A percentile compares a stretch with the other conserved stretches of the same genome.
These are phyloP conservation scores for Yarrowia sp. DNA, from an alignment of 805 yeast species.

Conservation along the genomic window DNA sequence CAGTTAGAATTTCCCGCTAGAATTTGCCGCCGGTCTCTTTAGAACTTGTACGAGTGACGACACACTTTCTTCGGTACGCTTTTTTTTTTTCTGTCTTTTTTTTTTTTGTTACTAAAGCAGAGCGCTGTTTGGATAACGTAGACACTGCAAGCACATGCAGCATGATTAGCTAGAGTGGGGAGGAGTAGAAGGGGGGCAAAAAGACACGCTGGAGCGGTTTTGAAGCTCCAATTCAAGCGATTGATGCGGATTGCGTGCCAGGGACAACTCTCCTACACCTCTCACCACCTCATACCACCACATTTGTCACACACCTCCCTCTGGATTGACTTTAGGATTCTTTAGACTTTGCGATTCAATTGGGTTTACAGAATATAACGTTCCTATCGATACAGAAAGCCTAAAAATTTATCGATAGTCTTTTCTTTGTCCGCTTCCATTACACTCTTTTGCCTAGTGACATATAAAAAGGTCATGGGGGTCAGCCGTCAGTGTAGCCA, in stretches of 20 bases:
- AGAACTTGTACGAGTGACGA: too few relatives aligned
- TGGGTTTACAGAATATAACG: conserved; percentile 15
- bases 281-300: too few relatives aligned
- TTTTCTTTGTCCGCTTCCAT: conserved; percentile 27
- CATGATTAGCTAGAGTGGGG: conserved; percentile 8
- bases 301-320: too few relatives aligned
- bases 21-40: too few relatives aligned
- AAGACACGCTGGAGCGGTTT: neutral
- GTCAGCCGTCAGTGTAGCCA: conserved; percentile 6
- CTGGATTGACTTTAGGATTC: too few relatives aligned
- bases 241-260: too few relatives aligned
- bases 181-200: neutral
- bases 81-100: neutral
- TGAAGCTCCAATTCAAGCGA: neutral
- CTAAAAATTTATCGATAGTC: conserved; percentile 10
- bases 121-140: conserved; percentile 38
- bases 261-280: too few relatives aligned
- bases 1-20: conserved; percentile 17
- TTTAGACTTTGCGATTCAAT: conserved; percentile 5
- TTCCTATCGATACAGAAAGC: conserved; percentile 30
- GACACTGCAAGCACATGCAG: conserved; percentile 38
- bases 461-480: conserved; percentile 38
- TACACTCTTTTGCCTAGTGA: conserved; percentile 22
- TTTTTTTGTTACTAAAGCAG: conserved; percentile 4
- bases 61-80: too few relatives aligned